These are phyloP conservation scores for Leccinum barrowsii DNA, from an alignment of 768 basidiomycete species.

Conservation along the genomic window DNA sequence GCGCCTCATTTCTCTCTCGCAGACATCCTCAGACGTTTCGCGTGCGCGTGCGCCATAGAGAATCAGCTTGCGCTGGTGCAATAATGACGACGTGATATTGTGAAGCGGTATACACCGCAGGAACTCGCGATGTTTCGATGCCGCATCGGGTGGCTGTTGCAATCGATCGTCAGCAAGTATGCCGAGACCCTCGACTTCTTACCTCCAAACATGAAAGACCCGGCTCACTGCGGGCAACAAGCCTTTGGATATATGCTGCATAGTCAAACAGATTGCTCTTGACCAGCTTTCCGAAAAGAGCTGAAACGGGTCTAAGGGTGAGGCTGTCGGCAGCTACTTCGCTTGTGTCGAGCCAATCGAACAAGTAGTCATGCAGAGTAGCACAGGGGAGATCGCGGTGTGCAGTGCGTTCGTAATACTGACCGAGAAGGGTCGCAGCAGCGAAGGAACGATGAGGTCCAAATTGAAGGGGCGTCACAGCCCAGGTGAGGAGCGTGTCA, in stretches of 20 bases:
- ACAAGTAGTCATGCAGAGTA: conserved; percentile 70
- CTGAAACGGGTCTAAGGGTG: conserved; percentile 58
- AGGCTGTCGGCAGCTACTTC: conserved; percentile 53
- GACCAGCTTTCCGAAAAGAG: conserved; percentile 70
- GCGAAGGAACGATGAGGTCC: conserved; percentile 80
- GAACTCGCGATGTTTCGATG: conserved; percentile 67
- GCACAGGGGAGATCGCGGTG: conserved; percentile 58
- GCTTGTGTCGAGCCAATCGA: conserved; percentile 76
- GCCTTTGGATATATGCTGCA: conserved; percentile 67
- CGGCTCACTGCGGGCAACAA: conserved; percentile 75
- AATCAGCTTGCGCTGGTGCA: conserved; percentile 65
- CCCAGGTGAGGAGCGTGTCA: conserved; percentile 75
- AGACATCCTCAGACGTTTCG: conserved; percentile 66
- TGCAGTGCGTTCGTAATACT: conserved; percentile 62
- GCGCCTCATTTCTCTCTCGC: conserved; percentile 67
- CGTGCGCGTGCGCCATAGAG: conserved; percentile 67
- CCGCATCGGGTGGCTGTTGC: conserved; percentile 7
- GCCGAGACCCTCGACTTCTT: conserved; percentile 6
- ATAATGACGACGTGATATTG: conserved; percentile 52
- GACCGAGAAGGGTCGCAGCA: conserved; percentile 62
- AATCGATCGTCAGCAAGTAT: not conserved
- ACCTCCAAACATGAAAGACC: conserved; percentile 57
- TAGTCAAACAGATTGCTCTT: conserved; percentile 72
- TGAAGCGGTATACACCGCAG: conserved; percentile 71
- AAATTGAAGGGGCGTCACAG: conserved; percentile 74